Conservation (phyloP, 805 yeast genomes). For the Clavispora vitiphila region DNA sequence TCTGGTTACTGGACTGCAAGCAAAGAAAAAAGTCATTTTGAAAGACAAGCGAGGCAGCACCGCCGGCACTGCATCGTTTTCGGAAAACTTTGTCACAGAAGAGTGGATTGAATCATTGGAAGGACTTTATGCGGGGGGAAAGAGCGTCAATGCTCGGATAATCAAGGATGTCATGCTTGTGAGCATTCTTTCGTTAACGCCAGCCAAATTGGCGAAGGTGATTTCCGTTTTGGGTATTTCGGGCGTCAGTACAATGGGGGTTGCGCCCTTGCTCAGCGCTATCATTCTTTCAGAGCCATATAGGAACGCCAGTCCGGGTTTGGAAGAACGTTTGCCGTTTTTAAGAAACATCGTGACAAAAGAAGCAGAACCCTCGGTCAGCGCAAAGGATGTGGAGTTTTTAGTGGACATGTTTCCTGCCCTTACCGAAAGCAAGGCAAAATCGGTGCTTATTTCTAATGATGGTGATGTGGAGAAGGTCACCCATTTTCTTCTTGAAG, state of each 20-base stretch:
- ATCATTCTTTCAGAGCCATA: slow-evolving; percentile 47
- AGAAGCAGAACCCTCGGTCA: slow-evolving; percentile 7
- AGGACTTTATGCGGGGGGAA: slow-evolving; percentile 51
- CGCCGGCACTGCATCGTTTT: slow-evolving; percentile 30
- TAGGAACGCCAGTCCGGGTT: slow-evolving; percentile 44
- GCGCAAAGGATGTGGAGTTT: slow-evolving; percentile 34
- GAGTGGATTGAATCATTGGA: slow-evolving; percentile 61
- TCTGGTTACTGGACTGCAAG: slow-evolving; percentile 8
- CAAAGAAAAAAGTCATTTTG: slow-evolving; percentile 14
- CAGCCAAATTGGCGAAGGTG: slow-evolving; percentile 38
- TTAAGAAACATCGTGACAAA: slow-evolving; percentile 21
- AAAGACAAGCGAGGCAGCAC: slow-evolving; percentile 18
- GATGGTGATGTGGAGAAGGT: slow-evolving; percentile 51
- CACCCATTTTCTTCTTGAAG: slow-evolving; percentile 57
- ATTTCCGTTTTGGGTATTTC: slow-evolving; percentile 39
- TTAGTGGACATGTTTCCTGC: slow-evolving; percentile 65
- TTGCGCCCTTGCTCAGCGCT: slow-evolving; percentile 53
- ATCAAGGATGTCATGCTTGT: slow-evolving; percentile 49
- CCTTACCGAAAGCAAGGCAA: slow-evolving; percentile 43
- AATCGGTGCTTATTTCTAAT: slow-evolving; percentile 43
- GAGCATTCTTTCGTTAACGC: slow-evolving; percentile 46
- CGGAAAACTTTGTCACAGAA: slow-evolving; percentile 48
- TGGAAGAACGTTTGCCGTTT: slow-evolving; percentile 48
- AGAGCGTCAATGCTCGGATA: slow-evolving; percentile 42
- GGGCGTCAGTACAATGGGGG: slow-evolving; percentile 36